Evolutionary conservation across 108 stramenopile species (phyloP).

Genomic region (Nitzschia putrida): DNA sequence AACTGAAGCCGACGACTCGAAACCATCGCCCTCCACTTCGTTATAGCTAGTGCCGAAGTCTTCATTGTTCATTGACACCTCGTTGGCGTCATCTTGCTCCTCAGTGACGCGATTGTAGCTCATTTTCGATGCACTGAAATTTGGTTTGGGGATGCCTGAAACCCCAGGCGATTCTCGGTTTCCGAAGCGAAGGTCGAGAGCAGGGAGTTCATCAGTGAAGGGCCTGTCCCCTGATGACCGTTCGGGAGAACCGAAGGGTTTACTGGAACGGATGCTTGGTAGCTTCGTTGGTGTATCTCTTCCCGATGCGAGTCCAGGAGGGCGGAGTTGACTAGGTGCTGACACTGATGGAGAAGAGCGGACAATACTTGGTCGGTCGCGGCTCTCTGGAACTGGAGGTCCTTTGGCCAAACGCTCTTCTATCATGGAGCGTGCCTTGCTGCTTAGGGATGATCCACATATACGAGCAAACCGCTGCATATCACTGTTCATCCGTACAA

Average conservation of each 20-base stretch:
- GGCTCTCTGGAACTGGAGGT: neutral
- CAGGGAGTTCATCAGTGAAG: conserved; percentile 47
- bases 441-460: conserved; percentile 58
- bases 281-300: conserved; percentile 13
- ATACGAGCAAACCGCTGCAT: conserved; percentile 58
- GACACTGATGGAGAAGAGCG: neutral
- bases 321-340: neutral
- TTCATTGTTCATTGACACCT: neutral
- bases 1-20: neutral
- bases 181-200: conserved; percentile 30
- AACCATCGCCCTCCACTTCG: neutral
- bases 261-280: conserved; percentile 4
- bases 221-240: neutral
- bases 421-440: conserved; percentile 54
- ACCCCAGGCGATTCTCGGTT: neutral
- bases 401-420: conserved; percentile 52
- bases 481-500: conserved; percentile 71
- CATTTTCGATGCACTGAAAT: neutral
- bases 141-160: conserved; percentile 3
- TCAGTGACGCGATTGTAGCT: neutral
- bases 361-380: neutral
- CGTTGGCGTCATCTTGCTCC: too few species aligned
- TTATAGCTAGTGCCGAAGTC: neutral
- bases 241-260: neutral
- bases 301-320: neutral